Conservation (phyloP, 75 land plant species). For the Gnetum montanum region DNA sequence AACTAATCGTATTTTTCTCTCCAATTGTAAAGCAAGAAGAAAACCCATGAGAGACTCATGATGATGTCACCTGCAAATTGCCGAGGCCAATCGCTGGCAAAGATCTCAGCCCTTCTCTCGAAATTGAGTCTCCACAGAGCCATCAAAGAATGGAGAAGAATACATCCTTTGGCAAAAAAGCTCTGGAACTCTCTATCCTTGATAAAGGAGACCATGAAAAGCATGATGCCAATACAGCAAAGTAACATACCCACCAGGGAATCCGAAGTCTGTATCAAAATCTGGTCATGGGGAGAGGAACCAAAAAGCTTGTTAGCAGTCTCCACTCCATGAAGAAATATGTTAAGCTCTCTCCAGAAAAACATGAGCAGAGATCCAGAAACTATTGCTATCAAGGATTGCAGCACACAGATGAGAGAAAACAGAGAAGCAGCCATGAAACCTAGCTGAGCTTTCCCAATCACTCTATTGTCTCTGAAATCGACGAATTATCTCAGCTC, state of each 20-base stretch:
- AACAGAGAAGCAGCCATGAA: slow-evolving; percentile 25
- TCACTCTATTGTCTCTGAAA: no score
- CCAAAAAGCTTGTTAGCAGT: slow-evolving; percentile 36
- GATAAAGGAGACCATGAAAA: slow-evolving; percentile 56
- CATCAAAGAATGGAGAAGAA: slow-evolving; percentile 32
- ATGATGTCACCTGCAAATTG: slow-evolving; percentile 41
- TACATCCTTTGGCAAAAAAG: slow-evolving; percentile 64
- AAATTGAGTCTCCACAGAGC: slow-evolving; percentile 48
- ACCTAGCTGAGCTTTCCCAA: no score
- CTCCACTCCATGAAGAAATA: slow-evolving; percentile 36
- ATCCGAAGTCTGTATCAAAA: slow-evolving; percentile 40
- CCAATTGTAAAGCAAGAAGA: slow-evolving; percentile 53
- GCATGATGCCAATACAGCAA: slow-evolving; percentile 30
- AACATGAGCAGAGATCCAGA: slow-evolving; percentile 50
- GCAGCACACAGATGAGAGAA: slow-evolving; percentile 32
- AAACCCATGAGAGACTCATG: slow-evolving; percentile 42
- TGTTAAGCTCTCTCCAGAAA: slow-evolving; percentile 25
- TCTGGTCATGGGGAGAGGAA: slow-evolving; percentile 52
- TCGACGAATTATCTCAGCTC: no score
- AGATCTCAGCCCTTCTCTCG: slow-evolving; percentile 33
- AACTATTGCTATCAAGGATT: slow-evolving; percentile 24
- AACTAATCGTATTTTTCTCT: slow-evolving; percentile 68
- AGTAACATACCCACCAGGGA: slow-evolving; percentile 47
- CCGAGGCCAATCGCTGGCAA: slow-evolving; percentile 34
- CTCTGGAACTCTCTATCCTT: slow-evolving; percentile 47